Evolutionary conservation across 2,329 filamentous ascomycete species (phyloP).

Genomic region (Coleophoma eucalyptorum): DNA sequence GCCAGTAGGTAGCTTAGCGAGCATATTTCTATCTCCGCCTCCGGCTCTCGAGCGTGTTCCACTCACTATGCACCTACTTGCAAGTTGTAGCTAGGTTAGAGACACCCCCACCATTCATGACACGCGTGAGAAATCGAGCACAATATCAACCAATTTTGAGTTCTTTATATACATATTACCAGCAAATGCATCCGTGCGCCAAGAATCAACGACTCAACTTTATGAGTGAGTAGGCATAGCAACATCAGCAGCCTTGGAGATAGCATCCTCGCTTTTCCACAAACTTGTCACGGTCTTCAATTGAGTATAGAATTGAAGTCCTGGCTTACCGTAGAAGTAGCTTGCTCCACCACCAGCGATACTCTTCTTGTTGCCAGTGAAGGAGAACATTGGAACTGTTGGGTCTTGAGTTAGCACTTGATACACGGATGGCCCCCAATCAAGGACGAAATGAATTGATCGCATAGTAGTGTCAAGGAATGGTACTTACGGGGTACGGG

Average conservation of each 20-base stretch:
- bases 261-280: constrained; percentile 83
- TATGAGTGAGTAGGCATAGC: constrained; percentile 73
- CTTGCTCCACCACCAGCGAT: constrained; percentile 87
- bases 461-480: too few relatives aligned
- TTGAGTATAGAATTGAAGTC: constrained; percentile 93
- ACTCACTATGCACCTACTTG: too few relatives aligned
- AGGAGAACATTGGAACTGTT: constrained; percentile 62
- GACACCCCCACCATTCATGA: too few relatives aligned
- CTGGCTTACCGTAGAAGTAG: constrained; percentile 93
- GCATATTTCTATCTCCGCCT: too few relatives aligned
- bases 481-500: constrained; percentile 41
- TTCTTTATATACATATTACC: background rate
- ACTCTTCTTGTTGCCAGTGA: constrained; percentile 81
- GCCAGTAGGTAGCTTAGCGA: too few relatives aligned
- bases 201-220: constrained; percentile 8
- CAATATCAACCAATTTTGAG: background rate
- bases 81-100: too few relatives aligned
- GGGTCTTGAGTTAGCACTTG: too few relatives aligned
- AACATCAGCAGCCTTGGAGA: constrained; percentile 79
- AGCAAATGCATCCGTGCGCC: background rate
- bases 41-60: too few relatives aligned
- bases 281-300: constrained; percentile 94
- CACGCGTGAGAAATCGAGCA: too few relatives aligned
- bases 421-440: too few relatives aligned
- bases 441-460: too few relatives aligned